These are phyloP conservation scores for Aspergillus floridensis DNA, from an alignment of 2,329 filamentous ascomycete genomes.

Conservation along the genomic window DNA sequence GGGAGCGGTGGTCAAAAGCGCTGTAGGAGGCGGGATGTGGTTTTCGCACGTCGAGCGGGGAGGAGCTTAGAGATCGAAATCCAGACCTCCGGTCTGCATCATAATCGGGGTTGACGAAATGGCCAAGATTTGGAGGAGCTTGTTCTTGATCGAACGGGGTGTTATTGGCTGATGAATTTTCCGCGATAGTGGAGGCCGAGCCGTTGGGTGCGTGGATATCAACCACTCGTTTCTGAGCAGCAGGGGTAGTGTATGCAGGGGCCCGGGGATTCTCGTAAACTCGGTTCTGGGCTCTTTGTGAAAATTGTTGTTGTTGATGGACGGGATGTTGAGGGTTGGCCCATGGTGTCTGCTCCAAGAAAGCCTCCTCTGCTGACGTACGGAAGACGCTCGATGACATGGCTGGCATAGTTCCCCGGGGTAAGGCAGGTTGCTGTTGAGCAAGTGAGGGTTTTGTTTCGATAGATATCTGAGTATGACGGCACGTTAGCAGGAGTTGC, in stretches of 20 bases:
- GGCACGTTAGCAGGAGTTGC: background rate
- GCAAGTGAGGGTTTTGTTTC: slow-evolving; percentile 26
- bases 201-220: slow-evolving; percentile 45
- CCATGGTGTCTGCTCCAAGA: slow-evolving; percentile 87
- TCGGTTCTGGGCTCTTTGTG: slow-evolving; percentile 31
- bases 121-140: slow-evolving; percentile 22
- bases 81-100: slow-evolving; percentile 35
- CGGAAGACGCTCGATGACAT: slow-evolving; percentile 35
- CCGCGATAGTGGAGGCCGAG: slow-evolving; percentile 48
- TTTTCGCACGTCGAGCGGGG: slow-evolving; percentile 41
- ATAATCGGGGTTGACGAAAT: slow-evolving; percentile 32
- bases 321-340: slow-evolving; percentile 81
- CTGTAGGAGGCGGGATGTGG: slow-evolving; percentile 29
- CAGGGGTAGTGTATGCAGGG: slow-evolving; percentile 41
- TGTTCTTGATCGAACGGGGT: slow-evolving; percentile 42
- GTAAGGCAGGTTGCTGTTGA: slow-evolving; percentile 28
- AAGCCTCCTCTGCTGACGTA: slow-evolving; percentile 73
- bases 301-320: slow-evolving; percentile 53
- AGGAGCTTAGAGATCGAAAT: slow-evolving; percentile 39
- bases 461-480: slow-evolving; percentile 26
- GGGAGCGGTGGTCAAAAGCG: slow-evolving; percentile 28
- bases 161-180: slow-evolving; percentile 45
- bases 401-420: slow-evolving; percentile 31
- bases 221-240: slow-evolving; percentile 44
- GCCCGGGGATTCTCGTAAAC: slow-evolving; percentile 36